Percentiles rank a stretch among this genome's conserved stretches.
Evolutionary conservation across 805 yeast genomes (phyloP).

Genomic region (Cyberlindnera xylosilytica): DNA sequence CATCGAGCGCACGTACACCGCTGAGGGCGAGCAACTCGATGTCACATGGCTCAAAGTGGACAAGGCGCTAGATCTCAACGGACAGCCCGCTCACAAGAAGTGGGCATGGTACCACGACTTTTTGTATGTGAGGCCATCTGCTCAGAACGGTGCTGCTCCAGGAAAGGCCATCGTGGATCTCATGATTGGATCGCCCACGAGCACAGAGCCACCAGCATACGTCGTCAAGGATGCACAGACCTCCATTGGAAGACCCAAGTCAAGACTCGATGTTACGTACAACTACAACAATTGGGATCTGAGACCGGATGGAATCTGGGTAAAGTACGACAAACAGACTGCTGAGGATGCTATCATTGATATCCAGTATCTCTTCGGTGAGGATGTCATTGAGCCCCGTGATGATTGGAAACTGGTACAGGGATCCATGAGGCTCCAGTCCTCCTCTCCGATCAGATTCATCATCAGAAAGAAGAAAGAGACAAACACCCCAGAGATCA

Average conservation of each 20-base stretch:
- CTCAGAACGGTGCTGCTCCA: slow-evolving; percentile 8
- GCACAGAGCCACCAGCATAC: slow-evolving; percentile 36
- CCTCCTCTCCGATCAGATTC: slow-evolving; percentile 8
- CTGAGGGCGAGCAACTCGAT: slow-evolving; percentile 6
- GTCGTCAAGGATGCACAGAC: slow-evolving; percentile 34
- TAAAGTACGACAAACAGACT: slow-evolving; percentile 40
- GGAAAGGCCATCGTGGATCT: slow-evolving; percentile 41
- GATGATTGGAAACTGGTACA: slow-evolving; percentile 46
- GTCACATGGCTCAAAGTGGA: slow-evolving; percentile 27
- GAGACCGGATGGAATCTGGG: slow-evolving; percentile 54
- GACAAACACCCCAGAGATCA: not conserved
- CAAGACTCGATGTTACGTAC: slow-evolving; percentile 22
- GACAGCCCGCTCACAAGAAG: slow-evolving; percentile 10
- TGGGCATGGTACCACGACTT: slow-evolving; percentile 25
- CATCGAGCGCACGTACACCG: slow-evolving; percentile 10
- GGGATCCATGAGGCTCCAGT: slow-evolving; percentile 11
- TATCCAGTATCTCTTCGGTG: slow-evolving; percentile 51
- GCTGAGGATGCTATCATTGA: slow-evolving; percentile 39
- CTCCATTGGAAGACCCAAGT: slow-evolving; percentile 26
- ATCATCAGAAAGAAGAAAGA: slow-evolving; percentile 4
- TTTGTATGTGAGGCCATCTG: slow-evolving; percentile 27
- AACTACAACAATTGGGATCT: slow-evolving; percentile 39
- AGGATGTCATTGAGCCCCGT: slow-evolving; percentile 56
- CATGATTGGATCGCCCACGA: slow-evolving; percentile 35
- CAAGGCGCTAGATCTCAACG: slow-evolving; percentile 25